phyloP scores from a whole-genome alignment of 2,329 filamentous ascomycete genomes.

The Hymenoscyphus occultus region DNA sequence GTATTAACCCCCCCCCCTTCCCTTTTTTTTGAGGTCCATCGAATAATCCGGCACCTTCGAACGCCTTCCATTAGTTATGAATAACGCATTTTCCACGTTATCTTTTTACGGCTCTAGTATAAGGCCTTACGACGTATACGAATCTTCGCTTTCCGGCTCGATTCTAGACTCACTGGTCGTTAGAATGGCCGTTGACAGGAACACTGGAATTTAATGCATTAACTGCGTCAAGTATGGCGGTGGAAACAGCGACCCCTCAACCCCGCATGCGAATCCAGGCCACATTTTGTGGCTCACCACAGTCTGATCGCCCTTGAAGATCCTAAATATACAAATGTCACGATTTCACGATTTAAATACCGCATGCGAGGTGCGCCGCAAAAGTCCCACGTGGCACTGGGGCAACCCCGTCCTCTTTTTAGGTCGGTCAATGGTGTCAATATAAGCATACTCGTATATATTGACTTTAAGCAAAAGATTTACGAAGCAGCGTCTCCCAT shows the following conservation, averaged over 20 bases:
- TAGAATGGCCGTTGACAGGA: not conserved
- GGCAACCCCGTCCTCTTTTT: no score
- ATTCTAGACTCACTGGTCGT: not conserved
- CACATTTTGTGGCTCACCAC: conserved; percentile 5
- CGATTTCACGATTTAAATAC: not conserved
- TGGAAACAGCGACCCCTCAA: not conserved
- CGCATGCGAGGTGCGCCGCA: not conserved
- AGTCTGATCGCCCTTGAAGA: conserved; percentile 2
- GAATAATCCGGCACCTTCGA: no score
- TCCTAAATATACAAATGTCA: not conserved
- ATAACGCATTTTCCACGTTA: not conserved
- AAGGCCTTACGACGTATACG: not conserved
- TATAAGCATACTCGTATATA: not conserved
- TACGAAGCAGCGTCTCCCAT: no score
- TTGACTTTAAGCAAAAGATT: no score
- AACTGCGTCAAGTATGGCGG: conserved; percentile 7
- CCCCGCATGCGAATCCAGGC: not conserved
- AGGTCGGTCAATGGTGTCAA: not conserved
- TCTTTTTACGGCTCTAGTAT: not conserved
- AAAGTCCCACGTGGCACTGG: not conserved
- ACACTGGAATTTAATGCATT: conserved; percentile 3
- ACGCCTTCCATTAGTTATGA: not conserved
- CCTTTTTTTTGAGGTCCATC: not conserved
- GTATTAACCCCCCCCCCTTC: not conserved
- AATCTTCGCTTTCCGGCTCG: not conserved